Base-by-base conservation (phyloP, 345 rosid species). In the Brassica nigra region DNA sequence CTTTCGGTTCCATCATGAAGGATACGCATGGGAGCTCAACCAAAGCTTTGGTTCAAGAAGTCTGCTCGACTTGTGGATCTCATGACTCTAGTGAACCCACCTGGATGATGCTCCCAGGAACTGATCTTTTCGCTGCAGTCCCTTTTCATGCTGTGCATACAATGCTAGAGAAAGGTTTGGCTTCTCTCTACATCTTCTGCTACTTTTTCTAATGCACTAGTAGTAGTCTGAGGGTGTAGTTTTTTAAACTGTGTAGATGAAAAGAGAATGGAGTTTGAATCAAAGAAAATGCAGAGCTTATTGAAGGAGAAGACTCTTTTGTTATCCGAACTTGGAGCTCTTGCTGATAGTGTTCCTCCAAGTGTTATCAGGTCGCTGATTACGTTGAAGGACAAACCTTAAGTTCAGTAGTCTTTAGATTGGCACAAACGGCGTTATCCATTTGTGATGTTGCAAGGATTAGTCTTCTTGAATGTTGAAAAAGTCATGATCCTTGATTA, bases 71-170 rank as follows among this genome's bases (percentile, higher is more conserved):
- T 0, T 93, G 97, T 71, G 98, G 97, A 52, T 84, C 82, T 36
- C 94, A 93, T 68, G 88, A 90, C 73, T 63, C 91, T 0, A 83
- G 77, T 72, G 97, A 93, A 84, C 83, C 59, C 31, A 91, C 90
- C 0, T 92, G 97, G 98, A 90, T 90, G 94, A 83, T 89, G 87
- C 86, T 91, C 37, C 92, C 91, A 0, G 97, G 97, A 69, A 73
- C 90, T 62, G 98, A 93, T 74, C 77, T 86, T 58, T 93, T 96
- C 75, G 88, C 91, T 2, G 83, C 87, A 9, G 75, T 88, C 47
- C 93, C 97, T 20, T 90, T 91, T 85, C 95, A 95, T 78, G 99
- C 90, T 62, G 91, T 89, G 80, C 98, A 90, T 83, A 57, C 62
- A 57, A 57, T 57, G 27, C 29, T 57, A 8, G 62, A 57, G 62